Evolutionary conservation across 495 filamentous ascomycete genomes (phyloP).

Genomic region (Podospora didyma): DNA sequence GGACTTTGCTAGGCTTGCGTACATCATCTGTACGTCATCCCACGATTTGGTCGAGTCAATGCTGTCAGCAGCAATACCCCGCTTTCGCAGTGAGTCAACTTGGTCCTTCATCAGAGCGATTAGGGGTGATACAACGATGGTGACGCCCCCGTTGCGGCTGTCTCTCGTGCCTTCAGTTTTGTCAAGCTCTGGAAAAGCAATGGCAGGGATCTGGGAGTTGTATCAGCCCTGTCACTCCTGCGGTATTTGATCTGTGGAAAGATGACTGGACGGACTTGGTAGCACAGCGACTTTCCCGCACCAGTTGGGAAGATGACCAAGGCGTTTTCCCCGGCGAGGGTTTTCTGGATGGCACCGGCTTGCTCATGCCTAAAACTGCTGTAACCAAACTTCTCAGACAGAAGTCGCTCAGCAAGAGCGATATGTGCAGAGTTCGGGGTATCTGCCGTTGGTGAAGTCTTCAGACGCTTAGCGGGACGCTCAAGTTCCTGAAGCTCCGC

Average conservation of each 20-base stretch:
- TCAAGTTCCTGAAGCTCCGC: too few relatives aligned
- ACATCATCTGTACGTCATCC: constrained; percentile 42
- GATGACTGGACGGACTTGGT: constrained; percentile 31
- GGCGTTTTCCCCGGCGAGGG: constrained; percentile 47
- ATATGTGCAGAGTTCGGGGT: constrained; percentile 3
- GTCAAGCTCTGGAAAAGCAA: constrained; percentile 49
- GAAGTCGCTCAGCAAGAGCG: constrained; percentile 11
- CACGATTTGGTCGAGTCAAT: constrained; percentile 50
- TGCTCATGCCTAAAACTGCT: constrained; percentile 50
- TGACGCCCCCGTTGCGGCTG: constrained; percentile 37
- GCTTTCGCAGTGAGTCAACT: constrained; percentile 45
- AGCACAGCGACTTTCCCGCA: constrained; percentile 55
- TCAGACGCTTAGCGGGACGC: constrained; percentile 5
- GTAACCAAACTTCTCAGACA: constrained; percentile 45
- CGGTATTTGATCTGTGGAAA: background rate
- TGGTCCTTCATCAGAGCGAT: constrained; percentile 60
- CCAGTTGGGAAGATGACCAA: constrained; percentile 57
- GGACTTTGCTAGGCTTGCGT: constrained; percentile 39
- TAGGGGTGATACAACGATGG: constrained; percentile 52
- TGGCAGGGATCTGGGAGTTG: constrained; percentile 44
- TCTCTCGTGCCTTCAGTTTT: constrained; percentile 14
- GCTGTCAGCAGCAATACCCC: constrained; percentile 46
- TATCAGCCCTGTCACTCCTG: background rate
- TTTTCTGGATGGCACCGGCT: constrained; percentile 44
- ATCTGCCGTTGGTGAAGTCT: background rate